Percentiles rank a stretch among this genome's conserved stretches.
Conservation (phyloP, 2,329 filamentous ascomycete species). For the Trichoderma atrobrunneum region DNA sequence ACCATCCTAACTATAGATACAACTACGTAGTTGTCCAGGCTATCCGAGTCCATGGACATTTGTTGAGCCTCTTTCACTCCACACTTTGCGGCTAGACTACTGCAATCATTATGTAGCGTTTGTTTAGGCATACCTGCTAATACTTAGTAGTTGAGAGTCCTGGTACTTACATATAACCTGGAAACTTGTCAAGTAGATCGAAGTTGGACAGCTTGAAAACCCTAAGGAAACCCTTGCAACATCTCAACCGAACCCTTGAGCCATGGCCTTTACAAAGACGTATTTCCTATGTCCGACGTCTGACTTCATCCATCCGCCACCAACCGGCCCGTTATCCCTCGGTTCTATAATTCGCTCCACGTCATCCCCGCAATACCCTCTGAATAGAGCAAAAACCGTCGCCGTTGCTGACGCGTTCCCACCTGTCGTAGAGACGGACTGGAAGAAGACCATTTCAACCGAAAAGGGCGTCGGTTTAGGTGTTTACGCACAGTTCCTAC, state of each 20-base stretch:
- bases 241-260: background rate
- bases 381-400: background rate
- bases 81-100: background rate
- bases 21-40: too few species aligned
- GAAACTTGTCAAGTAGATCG: background rate
- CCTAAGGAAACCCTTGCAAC: background rate
- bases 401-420: background rate
- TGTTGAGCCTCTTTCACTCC: background rate
- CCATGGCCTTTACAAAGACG: constrained; percentile 6
- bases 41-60: fast-evolving
- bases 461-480: background rate
- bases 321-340: background rate
- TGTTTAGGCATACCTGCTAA: background rate
- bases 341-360: background rate
- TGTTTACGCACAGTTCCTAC: background rate
- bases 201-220: background rate
- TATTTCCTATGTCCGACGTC: constrained; percentile 3
- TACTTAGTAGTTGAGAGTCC: background rate
- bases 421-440: background rate
- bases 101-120: background rate
- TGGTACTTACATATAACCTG: background rate
- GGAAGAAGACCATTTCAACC: background rate
- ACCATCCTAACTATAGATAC: too few species aligned
- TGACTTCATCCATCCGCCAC: background rate
- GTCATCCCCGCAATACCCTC: background rate